A percentile compares a stretch with the other conserved stretches of the same genome.
Evolutionary conservation across 2,329 filamentous ascomycete genomes (phyloP).

Genomic region (Pyrenochaeta sp.): DNA sequence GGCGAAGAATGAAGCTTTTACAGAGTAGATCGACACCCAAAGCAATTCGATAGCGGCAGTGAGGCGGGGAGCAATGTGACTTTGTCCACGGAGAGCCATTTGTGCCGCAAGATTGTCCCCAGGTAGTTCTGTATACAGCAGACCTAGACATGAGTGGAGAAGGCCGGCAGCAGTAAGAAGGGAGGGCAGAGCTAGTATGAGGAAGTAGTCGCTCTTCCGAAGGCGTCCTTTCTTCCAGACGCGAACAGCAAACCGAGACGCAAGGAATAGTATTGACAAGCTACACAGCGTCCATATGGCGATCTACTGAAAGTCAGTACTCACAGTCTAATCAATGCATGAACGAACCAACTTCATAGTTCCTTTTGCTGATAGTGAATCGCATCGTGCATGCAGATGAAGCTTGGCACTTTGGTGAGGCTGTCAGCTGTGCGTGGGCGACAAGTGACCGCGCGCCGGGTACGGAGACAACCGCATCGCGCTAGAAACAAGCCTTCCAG

Average conservation of each 20-base stretch:
- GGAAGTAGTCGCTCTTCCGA: conserved; percentile 20
- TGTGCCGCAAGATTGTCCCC: not conserved
- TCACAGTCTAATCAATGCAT: not conserved
- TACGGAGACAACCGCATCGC: no score
- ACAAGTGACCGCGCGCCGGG: no score
- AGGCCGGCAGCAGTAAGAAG: conserved; percentile 19
- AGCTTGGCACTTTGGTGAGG: no score
- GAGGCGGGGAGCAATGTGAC: conserved; percentile 9
- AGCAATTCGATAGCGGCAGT: conserved; percentile 22
- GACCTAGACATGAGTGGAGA: conserved; percentile 10
- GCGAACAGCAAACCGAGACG: conserved; percentile 17
- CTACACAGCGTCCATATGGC: conserved; percentile 12
- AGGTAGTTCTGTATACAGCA: conserved; percentile 10
- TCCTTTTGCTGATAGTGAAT: not conserved
- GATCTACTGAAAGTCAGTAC: conserved; percentile 1
- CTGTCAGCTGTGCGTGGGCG: no score
- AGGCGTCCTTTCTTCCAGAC: conserved; percentile 18
- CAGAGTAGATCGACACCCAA: conserved; percentile 21
- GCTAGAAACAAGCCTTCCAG: no score
- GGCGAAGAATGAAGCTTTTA: conserved; percentile 24
- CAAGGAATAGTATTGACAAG: conserved; percentile 10
- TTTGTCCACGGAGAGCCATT: no score
- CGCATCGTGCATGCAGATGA: not conserved
- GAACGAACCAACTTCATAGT: not conserved
- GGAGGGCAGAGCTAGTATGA: conserved; percentile 17